These are phyloP conservation scores for Trypanosoma boissoni DNA, from an alignment of 208 protist genomes.

Conservation along the genomic window DNA sequence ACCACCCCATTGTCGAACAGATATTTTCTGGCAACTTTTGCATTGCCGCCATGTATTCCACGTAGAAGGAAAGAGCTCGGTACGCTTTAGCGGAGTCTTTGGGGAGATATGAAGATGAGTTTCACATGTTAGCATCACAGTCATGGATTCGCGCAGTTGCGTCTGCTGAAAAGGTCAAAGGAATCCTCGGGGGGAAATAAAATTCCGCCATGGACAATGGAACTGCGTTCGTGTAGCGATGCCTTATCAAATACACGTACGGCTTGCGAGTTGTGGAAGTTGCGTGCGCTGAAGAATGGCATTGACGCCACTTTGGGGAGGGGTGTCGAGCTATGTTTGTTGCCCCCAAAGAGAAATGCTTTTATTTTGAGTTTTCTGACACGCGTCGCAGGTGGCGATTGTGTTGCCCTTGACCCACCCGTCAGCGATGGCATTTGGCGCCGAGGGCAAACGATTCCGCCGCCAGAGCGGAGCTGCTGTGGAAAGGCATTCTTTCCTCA, in stretches of 20 bases:
- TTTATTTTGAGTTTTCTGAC: conserved; percentile 70
- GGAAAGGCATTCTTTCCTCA: conserved; percentile 79
- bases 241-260: conserved; percentile 36
- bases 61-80: too few species aligned
- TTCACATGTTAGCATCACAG: too few species aligned
- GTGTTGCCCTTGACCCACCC: conserved; percentile 66
- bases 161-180: too few species aligned
- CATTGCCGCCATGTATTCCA: too few species aligned
- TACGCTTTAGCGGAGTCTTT: too few species aligned
- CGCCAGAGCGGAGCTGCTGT: conserved; percentile 51
- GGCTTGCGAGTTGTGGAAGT: conserved; percentile 53
- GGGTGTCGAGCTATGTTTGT: conserved; percentile 33
- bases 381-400: conserved; percentile 57
- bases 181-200: background rate
- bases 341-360: conserved; percentile 60
- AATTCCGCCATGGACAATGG: conserved; percentile 23
- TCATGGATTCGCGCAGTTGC: too few species aligned
- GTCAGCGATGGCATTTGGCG: conserved; percentile 44
- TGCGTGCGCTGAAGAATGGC: conserved; percentile 37
- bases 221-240: conserved; percentile 1
- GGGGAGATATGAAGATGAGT: too few species aligned
- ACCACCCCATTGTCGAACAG: too few species aligned
- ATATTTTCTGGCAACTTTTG: too few species aligned
- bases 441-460: conserved; percentile 52
- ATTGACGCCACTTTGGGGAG: background rate